These are phyloP conservation scores for Collybia sordida DNA, from an alignment of 768 basidiomycete species.

Conservation along the genomic window DNA sequence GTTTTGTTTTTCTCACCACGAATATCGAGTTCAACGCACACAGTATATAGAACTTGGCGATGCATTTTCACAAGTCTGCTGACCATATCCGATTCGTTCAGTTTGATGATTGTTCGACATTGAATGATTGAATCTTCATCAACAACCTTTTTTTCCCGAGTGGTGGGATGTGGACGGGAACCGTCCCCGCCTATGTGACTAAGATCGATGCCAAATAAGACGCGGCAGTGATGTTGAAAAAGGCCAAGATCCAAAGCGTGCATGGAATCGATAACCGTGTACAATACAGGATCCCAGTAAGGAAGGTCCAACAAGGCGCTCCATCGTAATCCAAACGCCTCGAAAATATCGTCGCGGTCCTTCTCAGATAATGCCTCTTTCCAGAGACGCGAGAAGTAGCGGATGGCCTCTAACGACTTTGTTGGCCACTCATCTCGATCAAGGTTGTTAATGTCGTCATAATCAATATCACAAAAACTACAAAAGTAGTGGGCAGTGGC, in stretches of 20 bases:
- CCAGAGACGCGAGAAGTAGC: too few relatives aligned
- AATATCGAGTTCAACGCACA: constrained; percentile 21
- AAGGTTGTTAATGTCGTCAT: constrained; percentile 16
- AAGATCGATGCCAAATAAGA: constrained; percentile 20
- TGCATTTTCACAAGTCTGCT: constrained; percentile 7
- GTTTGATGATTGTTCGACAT: too few relatives aligned
- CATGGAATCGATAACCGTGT: constrained; percentile 25
- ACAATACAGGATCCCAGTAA: constrained; percentile 25
- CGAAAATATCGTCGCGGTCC: too few relatives aligned
- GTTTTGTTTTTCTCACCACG: constrained; percentile 1
- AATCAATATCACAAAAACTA: constrained; percentile 12
- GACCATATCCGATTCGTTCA: too few relatives aligned
- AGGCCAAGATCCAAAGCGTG: constrained; percentile 21
- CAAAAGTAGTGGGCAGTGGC: constrained; percentile 12
- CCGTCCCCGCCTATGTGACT: constrained; percentile 18
- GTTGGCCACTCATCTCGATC: constrained; percentile 12
- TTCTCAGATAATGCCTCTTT: too few relatives aligned
- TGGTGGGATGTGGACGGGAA: constrained; percentile 6
- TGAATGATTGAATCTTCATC: constrained; percentile 4
- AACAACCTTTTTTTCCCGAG: constrained; percentile 7
- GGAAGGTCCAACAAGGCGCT: constrained; percentile 23
- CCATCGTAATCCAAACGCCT: constrained; percentile 11
- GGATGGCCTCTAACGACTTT: too few relatives aligned
- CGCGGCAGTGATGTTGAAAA: constrained; percentile 14
- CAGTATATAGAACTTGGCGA: constrained; percentile 18